Base-by-base conservation (phyloP, 441 rosid species). In the Populus tomentosa region DNA sequence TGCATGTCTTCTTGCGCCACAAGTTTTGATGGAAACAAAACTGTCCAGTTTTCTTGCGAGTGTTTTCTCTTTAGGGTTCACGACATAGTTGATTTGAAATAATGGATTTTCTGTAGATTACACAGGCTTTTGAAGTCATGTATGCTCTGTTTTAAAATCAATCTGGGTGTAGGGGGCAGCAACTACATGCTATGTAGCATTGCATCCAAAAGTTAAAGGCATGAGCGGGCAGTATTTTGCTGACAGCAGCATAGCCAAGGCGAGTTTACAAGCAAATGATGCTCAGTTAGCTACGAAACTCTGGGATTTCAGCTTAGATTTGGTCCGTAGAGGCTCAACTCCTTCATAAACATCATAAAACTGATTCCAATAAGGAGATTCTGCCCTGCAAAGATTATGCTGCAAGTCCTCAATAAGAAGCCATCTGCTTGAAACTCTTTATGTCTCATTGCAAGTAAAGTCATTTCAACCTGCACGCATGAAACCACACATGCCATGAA, bases 121-220 rank as follows among this genome's bases (percentile, higher is more conserved):
- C 59, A 14, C 59, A 50, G 20, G 59, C 59, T 50, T 50, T 50
- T 50, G 59, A 50, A 14, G 20, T 16, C 59, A 14, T 50, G n/a
- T 16, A 50, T 50, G 59, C 1, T 50, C 59, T 50, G 20, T 50
- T 16, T 5, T 50, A 14, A 5, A 50, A 50, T 5, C 59, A 50
- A 50, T 20, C 6, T 74, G 79, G 33, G 73, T 83, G 67, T 77
- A 91, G 93, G 92, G 81, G 21, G 71, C 75, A 30, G 81, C 78
- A 59, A 78, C 26, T 26, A 26, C 26, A 26, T 26, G 26, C 26
- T 26, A 26, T 26, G 26, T 26, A 26, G 26, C 26, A n/a, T 61
- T 79, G 81, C 33, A 79, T 59, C 77, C 77, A n/a, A 53, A 79
- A 68, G 50, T 68, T 6, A 61, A 68, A 70, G 77, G 77, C 9